Conservation (phyloP, 2,329 filamentous ascomycete genomes). For the Septoria petroselini region DNA sequence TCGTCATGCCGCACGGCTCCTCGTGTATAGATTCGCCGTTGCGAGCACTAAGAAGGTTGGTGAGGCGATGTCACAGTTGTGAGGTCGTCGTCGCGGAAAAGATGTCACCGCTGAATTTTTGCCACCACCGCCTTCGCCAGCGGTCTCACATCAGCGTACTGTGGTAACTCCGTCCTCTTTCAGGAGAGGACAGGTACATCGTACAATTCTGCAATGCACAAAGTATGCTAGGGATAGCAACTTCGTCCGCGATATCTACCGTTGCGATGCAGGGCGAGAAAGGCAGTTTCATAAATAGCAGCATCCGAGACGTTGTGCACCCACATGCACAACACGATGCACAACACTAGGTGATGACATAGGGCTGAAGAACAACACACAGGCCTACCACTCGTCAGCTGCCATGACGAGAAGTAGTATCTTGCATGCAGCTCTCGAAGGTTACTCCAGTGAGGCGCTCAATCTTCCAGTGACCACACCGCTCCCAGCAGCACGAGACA, state of each 20-base stretch:
- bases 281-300: neutral
- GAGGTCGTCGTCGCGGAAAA: neutral
- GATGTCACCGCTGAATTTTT: neutral
- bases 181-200: neutral
- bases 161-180: neutral
- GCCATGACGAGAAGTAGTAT: neutral
- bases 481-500: no score
- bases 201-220: neutral
- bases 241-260: no score
- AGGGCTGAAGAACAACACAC: neutral
- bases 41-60: neutral
- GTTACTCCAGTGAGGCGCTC: no score
- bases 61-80: neutral
- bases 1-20: conserved; percentile 10
- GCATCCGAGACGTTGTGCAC: neutral
- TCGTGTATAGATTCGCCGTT: conserved; percentile 3
- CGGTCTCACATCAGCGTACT: neutral
- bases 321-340: neutral
- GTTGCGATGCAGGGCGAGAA: no score
- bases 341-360: neutral
- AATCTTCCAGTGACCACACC: neutral
- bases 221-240: neutral
- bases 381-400: neutral
- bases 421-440: neutral
- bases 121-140: neutral